A percentile compares a stretch with the other conserved stretches of the same genome.
Conservation (phyloP, 495 filamentous ascomycete species). For the Massariosphaeria phaeospora region DNA sequence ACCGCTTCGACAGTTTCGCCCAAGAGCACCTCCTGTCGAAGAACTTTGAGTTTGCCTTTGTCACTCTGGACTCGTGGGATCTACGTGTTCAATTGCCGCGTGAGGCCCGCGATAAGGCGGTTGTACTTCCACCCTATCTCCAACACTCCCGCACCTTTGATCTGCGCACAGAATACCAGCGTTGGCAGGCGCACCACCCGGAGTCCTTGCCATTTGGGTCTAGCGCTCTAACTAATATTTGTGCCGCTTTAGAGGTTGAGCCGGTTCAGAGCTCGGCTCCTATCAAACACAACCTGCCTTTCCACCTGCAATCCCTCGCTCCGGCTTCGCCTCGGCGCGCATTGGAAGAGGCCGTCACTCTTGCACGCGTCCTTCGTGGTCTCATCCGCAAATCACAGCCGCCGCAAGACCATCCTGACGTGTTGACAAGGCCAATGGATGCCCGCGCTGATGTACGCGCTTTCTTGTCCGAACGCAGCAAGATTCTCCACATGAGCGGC, state of each 20-base stretch:
- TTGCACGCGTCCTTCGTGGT: conserved; percentile 85
- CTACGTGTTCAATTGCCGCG: conserved; percentile 94
- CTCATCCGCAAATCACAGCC: conserved; percentile 95
- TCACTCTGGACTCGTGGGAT: conserved; percentile 97
- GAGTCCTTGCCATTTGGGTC: conserved; percentile 96
- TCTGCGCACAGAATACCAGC: conserved; percentile 91
- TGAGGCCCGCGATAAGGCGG: conserved; percentile 95
- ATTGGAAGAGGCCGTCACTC: conserved; percentile 94
- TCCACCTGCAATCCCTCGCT: conserved; percentile 93
- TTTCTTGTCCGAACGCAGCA: conserved; percentile 90
- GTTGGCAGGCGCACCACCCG: conserved; percentile 96
- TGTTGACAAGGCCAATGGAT: conserved; percentile 92
- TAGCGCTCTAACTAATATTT: conserved; percentile 92
- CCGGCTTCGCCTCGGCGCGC: conserved; percentile 95
- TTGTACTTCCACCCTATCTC: conserved; percentile 91
- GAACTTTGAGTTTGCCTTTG: conserved; percentile 92
- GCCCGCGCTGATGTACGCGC: conserved; percentile 94
- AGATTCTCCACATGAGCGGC: conserved; percentile 95
- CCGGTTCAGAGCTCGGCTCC: conserved; percentile 93
- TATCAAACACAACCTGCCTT: conserved; percentile 97
- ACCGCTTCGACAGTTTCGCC: conserved; percentile 87
- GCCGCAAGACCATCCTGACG: conserved; percentile 84
- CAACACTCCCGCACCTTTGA: conserved; percentile 97
- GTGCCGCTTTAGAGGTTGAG: conserved; percentile 94
- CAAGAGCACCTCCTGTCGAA: conserved; percentile 78